Conservation (phyloP, 2,329 filamentous ascomycete species). For the Exophiala xenobiotica region DNA sequence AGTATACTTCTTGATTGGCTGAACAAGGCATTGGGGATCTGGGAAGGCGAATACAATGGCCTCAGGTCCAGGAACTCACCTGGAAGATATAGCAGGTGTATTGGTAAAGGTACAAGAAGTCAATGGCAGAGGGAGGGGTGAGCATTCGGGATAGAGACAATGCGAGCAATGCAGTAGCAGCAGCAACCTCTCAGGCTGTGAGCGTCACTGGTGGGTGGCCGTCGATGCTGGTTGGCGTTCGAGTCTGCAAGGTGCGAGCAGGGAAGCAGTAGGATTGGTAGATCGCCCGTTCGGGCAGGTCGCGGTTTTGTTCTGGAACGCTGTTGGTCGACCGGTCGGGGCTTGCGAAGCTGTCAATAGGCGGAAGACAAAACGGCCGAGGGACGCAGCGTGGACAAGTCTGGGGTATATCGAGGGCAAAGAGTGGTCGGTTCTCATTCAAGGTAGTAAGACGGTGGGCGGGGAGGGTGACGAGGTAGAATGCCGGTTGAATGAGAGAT, state of each 20-base stretch:
- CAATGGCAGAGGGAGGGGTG: constrained; percentile 12
- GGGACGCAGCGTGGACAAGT: constrained; percentile 2
- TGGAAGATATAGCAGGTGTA: constrained; percentile 6
- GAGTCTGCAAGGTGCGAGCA: constrained; percentile 18
- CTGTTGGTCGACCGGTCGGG: constrained; percentile 15
- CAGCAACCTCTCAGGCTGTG: constrained; percentile 11
- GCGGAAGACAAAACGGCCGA: constrained; percentile 11
- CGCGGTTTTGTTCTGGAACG: constrained; percentile 17
- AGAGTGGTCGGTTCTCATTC: constrained; percentile 1
- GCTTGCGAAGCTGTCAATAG: constrained; percentile 11
- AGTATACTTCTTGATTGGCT: background rate
- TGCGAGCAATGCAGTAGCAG: constrained; percentile 8
- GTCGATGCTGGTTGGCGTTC: constrained; percentile 17
- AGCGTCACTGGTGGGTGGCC: constrained; percentile 24
- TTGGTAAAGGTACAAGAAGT: constrained; percentile 8
- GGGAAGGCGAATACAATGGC: background rate
- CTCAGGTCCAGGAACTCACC: constrained; percentile 10
- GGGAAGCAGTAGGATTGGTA: constrained; percentile 19
- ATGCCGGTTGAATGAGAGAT: background rate
- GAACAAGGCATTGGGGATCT: background rate
- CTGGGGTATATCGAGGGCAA: constrained; percentile 1
- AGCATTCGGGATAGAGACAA: constrained; percentile 6
- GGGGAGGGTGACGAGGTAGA: background rate
- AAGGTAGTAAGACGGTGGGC: background rate
- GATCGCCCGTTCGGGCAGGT: constrained; percentile 19